Base-by-base conservation (phyloP, 176 grass and related monocot species). In the Poa pratensis region DNA sequence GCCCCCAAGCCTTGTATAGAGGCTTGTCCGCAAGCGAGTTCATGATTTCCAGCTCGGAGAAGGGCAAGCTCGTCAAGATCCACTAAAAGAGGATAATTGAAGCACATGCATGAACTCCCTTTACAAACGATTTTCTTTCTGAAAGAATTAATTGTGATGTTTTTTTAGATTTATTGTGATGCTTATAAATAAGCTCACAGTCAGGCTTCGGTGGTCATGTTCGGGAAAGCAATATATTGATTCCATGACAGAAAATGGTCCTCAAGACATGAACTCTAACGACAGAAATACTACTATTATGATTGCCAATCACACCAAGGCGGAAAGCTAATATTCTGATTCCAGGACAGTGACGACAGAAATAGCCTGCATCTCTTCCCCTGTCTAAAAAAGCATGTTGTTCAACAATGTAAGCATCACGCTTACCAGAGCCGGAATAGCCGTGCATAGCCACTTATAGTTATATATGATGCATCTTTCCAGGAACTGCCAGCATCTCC, bases 311-410 rank as follows among this genome's bases (percentile, higher is more conserved):
- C 76, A 74, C 24, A 48, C 72, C 69, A 75, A 28, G 35, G 69
- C 76, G 23, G 22, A 83, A 90, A 57, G 83, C 66, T 72, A 80
- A 32, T 51, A 67, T 72, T 55, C 42, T n/a, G 78, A 78, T 86
- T 82, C 78, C 8, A 8, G 48, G 59, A 19, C 23, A 79, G 39
- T 23, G 15, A 30, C 62, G 55, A 80, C 74, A 83, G 8, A 76
- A 67, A 68, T 68, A 69, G 61, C 58, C 7, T 24, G 22, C 59
- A 8, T 26, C 64, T 52, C 28, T 76, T 69, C 14, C 19, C 81
- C 69, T 71, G 1, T 7, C 16, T 16, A 9, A 3, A 50, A 16
- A 0, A 53, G 15, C 45, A 17, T 80, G 27, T 4, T 35, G 7
- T 63, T 22, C 18, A 74, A 63, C 55, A 50, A 22, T 63, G 40